Percentiles rank a stretch among this genome's conserved stretches.
Evolutionary conservation across 176 grass and related monocot genomes (phyloP).

Genomic region (Avena sativa): DNA sequence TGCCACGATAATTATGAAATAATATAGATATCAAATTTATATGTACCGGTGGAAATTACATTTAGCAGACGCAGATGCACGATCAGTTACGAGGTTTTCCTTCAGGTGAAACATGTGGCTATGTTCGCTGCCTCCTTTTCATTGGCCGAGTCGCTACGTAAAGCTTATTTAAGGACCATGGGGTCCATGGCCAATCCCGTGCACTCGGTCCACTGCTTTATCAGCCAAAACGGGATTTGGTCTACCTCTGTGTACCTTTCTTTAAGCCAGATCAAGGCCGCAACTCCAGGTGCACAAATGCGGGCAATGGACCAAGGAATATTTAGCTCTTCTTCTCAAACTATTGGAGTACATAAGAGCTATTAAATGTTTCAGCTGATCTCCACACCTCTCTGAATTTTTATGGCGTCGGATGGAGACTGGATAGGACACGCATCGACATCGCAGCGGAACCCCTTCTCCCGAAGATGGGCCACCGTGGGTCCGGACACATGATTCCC

Average conservation of each 20-base stretch:
- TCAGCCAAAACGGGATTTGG: conserved; percentile 47
- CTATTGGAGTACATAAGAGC: too few relatives aligned
- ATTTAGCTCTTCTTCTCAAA: background rate
- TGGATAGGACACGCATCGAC: too few relatives aligned
- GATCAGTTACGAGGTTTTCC: background rate
- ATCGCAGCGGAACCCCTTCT: too few relatives aligned
- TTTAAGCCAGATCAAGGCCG: background rate
- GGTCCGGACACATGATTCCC: too few relatives aligned
- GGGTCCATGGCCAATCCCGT: background rate
- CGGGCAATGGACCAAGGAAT: background rate
- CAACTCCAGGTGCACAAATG: background rate
- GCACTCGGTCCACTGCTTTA: conserved; percentile 28
- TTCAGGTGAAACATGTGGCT: conserved; percentile 2
- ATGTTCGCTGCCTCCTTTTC: background rate
- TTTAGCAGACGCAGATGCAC: too few relatives aligned
- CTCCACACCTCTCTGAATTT: too few relatives aligned
- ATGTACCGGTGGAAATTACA: too few relatives aligned
- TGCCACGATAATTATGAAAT: too few relatives aligned
- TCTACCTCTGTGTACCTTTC: conserved; percentile 35
- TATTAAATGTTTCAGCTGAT: too few relatives aligned
- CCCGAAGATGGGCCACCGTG: too few relatives aligned
- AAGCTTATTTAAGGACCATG: background rate
- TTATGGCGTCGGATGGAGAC: too few relatives aligned
- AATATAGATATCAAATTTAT: too few relatives aligned
- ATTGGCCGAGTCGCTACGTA: background rate